A percentile compares a stretch with the other conserved stretches of the same genome.
Evolutionary conservation across 192 early-diverging fungal species (phyloP).

Genomic region (Gorgonomyces haynaldii): DNA sequence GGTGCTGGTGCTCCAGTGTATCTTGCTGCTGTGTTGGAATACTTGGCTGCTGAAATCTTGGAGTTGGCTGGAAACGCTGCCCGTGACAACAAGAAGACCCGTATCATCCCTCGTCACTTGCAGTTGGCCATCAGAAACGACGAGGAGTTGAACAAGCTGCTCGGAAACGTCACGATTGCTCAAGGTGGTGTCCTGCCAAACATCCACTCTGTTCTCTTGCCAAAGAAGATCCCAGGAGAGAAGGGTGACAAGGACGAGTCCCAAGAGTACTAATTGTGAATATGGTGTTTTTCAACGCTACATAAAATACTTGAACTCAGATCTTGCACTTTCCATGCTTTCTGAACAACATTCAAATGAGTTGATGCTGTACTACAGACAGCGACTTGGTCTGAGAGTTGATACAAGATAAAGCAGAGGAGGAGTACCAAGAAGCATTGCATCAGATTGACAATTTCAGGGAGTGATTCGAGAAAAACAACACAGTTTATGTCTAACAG

Average conservation of each 20-base stretch:
- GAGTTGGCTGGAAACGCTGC: slow-evolving; percentile 93
- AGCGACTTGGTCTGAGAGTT: slow-evolving; percentile 7
- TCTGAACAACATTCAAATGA: not conserved
- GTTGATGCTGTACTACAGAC: slow-evolving; percentile 12
- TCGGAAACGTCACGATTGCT: slow-evolving; percentile 80
- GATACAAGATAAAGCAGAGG: slow-evolving; percentile 20
- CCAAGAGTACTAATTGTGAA: not conserved
- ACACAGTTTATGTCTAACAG: too few relatives aligned
- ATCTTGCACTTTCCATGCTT: not conserved
- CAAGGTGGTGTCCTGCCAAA: slow-evolving; percentile 87
- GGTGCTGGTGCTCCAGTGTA: slow-evolving; percentile 91
- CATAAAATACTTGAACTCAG: not conserved
- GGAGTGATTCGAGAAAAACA: slow-evolving; percentile 28
- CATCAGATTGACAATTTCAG: slow-evolving; percentile 18
- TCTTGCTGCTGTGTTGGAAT: slow-evolving; percentile 91
- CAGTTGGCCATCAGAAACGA: slow-evolving; percentile 94
- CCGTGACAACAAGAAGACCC: slow-evolving; percentile 88
- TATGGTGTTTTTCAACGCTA: not conserved
- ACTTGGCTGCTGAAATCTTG: slow-evolving; percentile 91
- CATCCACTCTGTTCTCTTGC: slow-evolving; percentile 77
- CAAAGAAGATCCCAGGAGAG: slow-evolving; percentile 66
- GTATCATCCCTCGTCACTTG: slow-evolving; percentile 91
- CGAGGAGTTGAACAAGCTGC: slow-evolving; percentile 87
- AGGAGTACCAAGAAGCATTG: slow-evolving; percentile 21
- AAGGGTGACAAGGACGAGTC: not conserved